phyloP scores from a whole-genome alignment of 2,329 filamentous ascomycete species.

The Chrysosphaeria jannelii region DNA sequence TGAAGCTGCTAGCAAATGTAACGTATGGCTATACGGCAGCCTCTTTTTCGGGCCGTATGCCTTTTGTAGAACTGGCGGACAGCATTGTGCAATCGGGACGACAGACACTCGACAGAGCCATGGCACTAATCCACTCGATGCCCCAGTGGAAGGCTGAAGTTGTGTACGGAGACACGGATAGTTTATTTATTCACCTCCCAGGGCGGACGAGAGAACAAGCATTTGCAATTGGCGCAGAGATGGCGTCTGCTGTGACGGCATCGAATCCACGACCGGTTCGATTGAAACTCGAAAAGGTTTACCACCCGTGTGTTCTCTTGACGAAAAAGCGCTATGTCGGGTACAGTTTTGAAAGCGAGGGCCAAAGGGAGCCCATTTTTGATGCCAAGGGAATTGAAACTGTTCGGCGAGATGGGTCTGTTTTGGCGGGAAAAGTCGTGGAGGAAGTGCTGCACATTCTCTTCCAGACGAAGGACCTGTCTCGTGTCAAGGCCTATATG shows the following conservation, averaged over 20 bases:
- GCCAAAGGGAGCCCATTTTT: conserved; percentile 57
- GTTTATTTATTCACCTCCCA: conserved; percentile 68
- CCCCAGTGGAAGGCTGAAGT: conserved; percentile 81
- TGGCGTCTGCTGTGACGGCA: conserved; percentile 58
- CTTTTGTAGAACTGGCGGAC: conserved; percentile 89
- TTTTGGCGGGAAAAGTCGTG: conserved; percentile 87
- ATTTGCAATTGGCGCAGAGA: conserved; percentile 78
- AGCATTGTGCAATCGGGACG: conserved; percentile 91
- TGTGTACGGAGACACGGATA: conserved; percentile 94
- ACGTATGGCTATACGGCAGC: conserved; percentile 96
- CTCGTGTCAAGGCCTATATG: conserved; percentile 49
- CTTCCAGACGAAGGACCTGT: conserved; percentile 72
- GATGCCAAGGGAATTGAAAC: conserved; percentile 98
- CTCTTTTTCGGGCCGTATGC: conserved; percentile 90
- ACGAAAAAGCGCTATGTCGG: conserved; percentile 97
- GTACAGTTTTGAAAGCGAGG: conserved; percentile 68
- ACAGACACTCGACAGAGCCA: conserved; percentile 81
- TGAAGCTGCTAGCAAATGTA: conserved; percentile 94
- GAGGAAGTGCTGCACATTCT: conserved; percentile 71
- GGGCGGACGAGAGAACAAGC: conserved; percentile 68
- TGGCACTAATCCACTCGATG: conserved; percentile 71
- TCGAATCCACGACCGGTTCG: conserved; percentile 80
- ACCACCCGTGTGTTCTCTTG: conserved; percentile 75
- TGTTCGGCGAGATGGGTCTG: conserved; percentile 76
- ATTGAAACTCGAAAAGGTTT: conserved; percentile 96